Percentiles rank a stretch among this genome's conserved stretches.
Evolutionary conservation across 352 stramenopile species (phyloP).

Genomic region (Phytophthora citrophthora): DNA sequence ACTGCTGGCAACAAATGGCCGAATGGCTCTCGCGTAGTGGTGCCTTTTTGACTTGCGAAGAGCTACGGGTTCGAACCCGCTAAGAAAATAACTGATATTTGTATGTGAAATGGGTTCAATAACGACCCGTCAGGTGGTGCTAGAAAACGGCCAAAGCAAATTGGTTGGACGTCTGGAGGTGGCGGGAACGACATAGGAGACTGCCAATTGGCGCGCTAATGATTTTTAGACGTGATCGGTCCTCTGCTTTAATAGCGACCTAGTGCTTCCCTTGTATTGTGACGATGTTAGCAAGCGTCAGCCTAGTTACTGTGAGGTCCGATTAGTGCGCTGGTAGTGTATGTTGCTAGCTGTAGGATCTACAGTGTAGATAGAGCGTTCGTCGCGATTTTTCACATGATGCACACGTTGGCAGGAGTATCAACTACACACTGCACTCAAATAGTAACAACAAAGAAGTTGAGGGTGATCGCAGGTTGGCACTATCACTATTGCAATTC

Average conservation of each 20-base stretch:
- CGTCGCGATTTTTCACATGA: no score
- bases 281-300: neutral
- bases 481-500: no score
- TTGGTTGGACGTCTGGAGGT: conserved; percentile 35
- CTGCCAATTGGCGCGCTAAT: conserved; percentile 18
- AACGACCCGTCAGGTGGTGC: neutral
- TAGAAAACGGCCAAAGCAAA: conserved; percentile 20
- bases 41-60: conserved; percentile 25
- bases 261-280: neutral
- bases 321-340: no score
- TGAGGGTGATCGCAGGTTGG: no score
- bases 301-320: no score
- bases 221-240: conserved; percentile 16
- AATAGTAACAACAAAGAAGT: no score
- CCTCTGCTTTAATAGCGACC: no score
- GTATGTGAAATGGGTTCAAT: conserved; percentile 24
- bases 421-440: no score
- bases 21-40: conserved; percentile 16
- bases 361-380: no score
- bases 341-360: no score
- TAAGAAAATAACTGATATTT: neutral
- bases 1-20: conserved; percentile 28
- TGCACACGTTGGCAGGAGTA: no score
- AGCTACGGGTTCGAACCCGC: conserved; percentile 25
- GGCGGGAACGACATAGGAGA: conserved; percentile 10